Evolutionary conservation across 768 basidiomycete species (phyloP).

Genomic region (Russula foetens): DNA sequence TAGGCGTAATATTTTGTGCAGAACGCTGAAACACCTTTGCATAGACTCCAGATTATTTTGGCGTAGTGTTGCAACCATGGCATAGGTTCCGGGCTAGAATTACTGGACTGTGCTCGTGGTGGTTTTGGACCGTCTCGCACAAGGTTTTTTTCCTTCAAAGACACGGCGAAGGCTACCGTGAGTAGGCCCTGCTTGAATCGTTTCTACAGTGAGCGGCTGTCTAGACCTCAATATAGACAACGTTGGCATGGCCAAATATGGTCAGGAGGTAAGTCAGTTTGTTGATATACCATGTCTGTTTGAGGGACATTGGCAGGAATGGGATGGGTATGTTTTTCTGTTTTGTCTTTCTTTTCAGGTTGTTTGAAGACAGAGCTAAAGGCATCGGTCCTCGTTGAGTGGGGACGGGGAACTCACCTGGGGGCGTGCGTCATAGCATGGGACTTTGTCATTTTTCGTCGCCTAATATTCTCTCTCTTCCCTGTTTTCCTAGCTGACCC

Average conservation of each 20-base stretch:
- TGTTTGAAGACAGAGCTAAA: not conserved
- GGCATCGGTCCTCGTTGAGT: slow-evolving; percentile 15
- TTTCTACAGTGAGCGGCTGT: not conserved
- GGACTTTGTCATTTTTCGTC: not conserved
- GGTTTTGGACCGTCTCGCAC: not conserved
- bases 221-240: slow-evolving; percentile 8
- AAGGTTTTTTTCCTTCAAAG: slow-evolving; percentile 14
- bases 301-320: slow-evolving; percentile 2
- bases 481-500: slow-evolving; percentile 16
- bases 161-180: slow-evolving; percentile 13
- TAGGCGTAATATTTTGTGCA: not conserved
- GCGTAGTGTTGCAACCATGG: slow-evolving; percentile 11
- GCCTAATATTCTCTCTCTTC: not conserved
- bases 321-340: slow-evolving; percentile 12
- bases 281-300: not conserved
- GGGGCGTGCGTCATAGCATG: slow-evolving; percentile 16
- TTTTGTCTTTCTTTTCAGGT: not conserved
- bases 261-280: slow-evolving; percentile 4
- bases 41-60: slow-evolving; percentile 14
- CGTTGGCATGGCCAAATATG: slow-evolving; percentile 12
- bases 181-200: not conserved
- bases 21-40: not conserved
- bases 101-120: not conserved
- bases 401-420: slow-evolving; percentile 17
- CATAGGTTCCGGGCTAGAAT: not conserved